Percentiles rank a stretch among this genome's conserved stretches.
Conservation (phyloP, 2,329 filamentous ascomycete genomes). For the Beauveria scarabaeidicola region DNA sequence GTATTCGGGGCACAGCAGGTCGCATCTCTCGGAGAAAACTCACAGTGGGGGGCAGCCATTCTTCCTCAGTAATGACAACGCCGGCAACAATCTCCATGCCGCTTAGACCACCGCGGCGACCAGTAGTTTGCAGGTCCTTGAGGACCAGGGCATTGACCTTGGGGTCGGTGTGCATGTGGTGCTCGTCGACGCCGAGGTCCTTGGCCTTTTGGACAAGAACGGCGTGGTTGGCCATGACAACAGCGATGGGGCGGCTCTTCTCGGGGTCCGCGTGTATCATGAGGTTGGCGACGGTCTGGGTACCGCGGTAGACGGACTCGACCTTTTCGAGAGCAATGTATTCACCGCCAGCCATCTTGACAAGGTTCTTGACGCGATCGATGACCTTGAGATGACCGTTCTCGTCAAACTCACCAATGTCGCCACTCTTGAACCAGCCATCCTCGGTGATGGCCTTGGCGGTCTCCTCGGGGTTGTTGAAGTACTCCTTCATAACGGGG, state of each 20-base stretch:
- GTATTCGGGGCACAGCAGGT: not conserved
- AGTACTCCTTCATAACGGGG: slow-evolving; percentile 70
- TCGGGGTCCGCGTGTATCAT: slow-evolving; percentile 75
- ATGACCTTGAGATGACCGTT: slow-evolving; percentile 79
- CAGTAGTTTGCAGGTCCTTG: slow-evolving; percentile 60
- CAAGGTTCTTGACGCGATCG: slow-evolving; percentile 95
- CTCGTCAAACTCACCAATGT: slow-evolving; percentile 81
- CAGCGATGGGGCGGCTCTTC: slow-evolving; percentile 70
- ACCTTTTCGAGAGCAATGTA: slow-evolving; percentile 97
- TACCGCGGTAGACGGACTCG: slow-evolving; percentile 80
- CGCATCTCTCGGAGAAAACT: slow-evolving; percentile 30
- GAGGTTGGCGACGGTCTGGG: slow-evolving; percentile 72
- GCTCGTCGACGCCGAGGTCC: slow-evolving; percentile 54
- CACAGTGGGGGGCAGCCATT: slow-evolving; percentile 81
- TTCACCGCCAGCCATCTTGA: slow-evolving; percentile 92
- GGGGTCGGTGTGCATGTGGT: slow-evolving; percentile 57
- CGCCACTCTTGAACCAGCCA: slow-evolving; percentile 95
- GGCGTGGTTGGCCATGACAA: slow-evolving; percentile 64
- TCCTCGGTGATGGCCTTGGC: slow-evolving; percentile 68
- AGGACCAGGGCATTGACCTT: slow-evolving; percentile 54
- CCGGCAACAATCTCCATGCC: slow-evolving; percentile 68
- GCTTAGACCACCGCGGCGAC: slow-evolving; percentile 56
- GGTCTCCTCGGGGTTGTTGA: slow-evolving; percentile 79
- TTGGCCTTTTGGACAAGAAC: slow-evolving; percentile 51
- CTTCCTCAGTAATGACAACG: slow-evolving; percentile 72